These are phyloP conservation scores for Citrus inodora DNA, from an alignment of 345 rosid species.

Conservation along the genomic window DNA sequence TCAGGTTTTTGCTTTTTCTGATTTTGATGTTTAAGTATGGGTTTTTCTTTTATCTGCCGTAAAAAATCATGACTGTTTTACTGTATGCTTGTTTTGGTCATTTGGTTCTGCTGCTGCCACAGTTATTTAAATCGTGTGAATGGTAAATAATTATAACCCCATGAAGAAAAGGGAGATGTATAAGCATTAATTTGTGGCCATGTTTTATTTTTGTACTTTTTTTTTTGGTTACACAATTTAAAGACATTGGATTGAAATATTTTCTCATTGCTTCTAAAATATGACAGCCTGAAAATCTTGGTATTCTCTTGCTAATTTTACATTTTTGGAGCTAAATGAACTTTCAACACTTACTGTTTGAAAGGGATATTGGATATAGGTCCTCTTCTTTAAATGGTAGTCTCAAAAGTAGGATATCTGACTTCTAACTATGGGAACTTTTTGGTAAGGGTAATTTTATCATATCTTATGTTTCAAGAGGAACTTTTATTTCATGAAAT, in stretches of 20 bases:
- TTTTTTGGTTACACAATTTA: neutral
- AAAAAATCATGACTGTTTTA: neutral
- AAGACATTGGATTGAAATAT: neutral
- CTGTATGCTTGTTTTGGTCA: neutral
- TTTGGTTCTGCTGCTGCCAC: neutral
- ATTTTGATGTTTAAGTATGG: conserved; percentile 12
- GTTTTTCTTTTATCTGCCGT: neutral
- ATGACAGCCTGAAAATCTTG: neutral
- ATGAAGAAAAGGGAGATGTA: neutral
- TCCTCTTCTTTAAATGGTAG: neutral
- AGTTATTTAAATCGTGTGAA: neutral
- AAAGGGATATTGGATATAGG: neutral
- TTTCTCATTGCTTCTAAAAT: neutral
- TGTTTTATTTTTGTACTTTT: no score
- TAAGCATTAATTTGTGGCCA: neutral
- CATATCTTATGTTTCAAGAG: no score
- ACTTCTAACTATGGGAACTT: neutral
- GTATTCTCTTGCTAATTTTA: neutral
- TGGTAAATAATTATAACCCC: neutral
- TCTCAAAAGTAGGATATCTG: neutral
- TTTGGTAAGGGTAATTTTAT: neutral
- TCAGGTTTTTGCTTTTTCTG: neutral
- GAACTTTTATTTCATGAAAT: no score
- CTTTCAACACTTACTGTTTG: neutral
- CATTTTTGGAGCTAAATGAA: neutral